Percentiles rank a stretch among this genome's conserved stretches.
Conservation (phyloP, 2,329 filamentous ascomycete genomes). For the Conoideocrella luteorostrata region DNA sequence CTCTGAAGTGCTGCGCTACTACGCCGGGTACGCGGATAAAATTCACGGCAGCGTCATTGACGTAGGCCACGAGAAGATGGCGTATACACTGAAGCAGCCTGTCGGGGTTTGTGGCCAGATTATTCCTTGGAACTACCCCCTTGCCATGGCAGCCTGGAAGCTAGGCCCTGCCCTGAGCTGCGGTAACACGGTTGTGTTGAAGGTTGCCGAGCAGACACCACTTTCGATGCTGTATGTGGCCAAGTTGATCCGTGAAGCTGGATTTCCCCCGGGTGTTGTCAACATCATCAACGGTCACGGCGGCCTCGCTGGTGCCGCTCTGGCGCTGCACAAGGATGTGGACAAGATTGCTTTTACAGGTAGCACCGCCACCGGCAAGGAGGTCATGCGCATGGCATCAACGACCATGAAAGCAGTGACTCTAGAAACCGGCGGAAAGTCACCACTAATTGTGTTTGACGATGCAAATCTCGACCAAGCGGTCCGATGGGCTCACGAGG, state of each 20-base stretch:
- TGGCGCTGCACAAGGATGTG: conserved; percentile 56
- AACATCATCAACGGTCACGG: conserved; percentile 66
- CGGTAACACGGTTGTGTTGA: conserved; percentile 58
- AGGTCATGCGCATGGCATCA: conserved; percentile 64
- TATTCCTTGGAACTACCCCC: conserved; percentile 77
- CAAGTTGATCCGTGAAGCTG: conserved; percentile 58
- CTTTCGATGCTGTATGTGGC: conserved; percentile 56
- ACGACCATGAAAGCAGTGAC: conserved; percentile 53
- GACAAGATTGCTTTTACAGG: conserved; percentile 72
- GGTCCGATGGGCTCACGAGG: conserved; percentile 42
- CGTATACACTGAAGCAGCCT: conserved; percentile 53
- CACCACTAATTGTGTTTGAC: conserved; percentile 51
- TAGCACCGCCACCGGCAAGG: conserved; percentile 58
- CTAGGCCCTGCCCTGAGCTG: conserved; percentile 61
- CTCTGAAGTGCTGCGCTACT: conserved; percentile 18
- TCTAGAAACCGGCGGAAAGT: conserved; percentile 56
- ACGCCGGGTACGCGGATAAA: conserved; percentile 77
- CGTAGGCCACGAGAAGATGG: conserved; percentile 64
- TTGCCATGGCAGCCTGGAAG: conserved; percentile 74
- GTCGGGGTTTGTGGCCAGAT: conserved; percentile 72
- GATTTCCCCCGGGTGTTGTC: conserved; percentile 66
- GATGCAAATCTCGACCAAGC: conserved; percentile 58
- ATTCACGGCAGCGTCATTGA: conserved; percentile 73
- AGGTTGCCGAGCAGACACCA: conserved; percentile 55
- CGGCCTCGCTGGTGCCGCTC: conserved; percentile 54